Conservation (phyloP, 2,329 filamentous ascomycete species). For the Colletotrichum sp. region DNA sequence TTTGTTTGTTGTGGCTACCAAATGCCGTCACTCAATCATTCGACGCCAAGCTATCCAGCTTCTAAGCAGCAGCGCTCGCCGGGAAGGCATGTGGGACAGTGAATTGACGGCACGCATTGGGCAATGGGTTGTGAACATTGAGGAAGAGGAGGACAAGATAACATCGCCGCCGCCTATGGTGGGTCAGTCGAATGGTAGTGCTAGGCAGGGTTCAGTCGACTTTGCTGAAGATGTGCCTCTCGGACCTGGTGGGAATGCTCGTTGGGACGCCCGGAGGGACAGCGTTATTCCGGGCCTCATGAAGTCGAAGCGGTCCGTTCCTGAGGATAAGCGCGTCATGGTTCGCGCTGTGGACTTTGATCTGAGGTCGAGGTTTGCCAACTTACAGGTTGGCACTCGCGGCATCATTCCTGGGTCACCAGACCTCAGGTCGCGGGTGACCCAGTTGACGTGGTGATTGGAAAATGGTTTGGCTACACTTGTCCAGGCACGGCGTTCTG, state of each 20-base stretch:
- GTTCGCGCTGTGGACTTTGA: conserved; percentile 62
- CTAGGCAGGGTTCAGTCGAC: conserved; percentile 31
- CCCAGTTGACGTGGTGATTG: conserved; percentile 50
- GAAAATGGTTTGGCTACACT: background rate
- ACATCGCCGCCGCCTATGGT: conserved; percentile 28
- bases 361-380: conserved; percentile 53
- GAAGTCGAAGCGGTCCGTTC: conserved; percentile 38
- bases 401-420: conserved; percentile 49
- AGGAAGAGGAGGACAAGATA: conserved; percentile 48
- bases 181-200: conserved; percentile 22
- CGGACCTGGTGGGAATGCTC: conserved; percentile 49
- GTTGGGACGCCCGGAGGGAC: conserved; percentile 35
- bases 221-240: conserved; percentile 35
- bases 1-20: conserved; percentile 69
- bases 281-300: conserved; percentile 25
- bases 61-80: conserved; percentile 60
- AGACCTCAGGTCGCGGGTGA: conserved; percentile 52
- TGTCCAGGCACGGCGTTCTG: background rate
- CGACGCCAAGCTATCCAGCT: conserved; percentile 66
- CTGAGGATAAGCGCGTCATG: conserved; percentile 60
- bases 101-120: conserved; percentile 60
- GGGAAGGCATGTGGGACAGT: conserved; percentile 75
- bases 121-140: conserved; percentile 58
- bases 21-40: conserved; percentile 62
- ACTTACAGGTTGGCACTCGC: conserved; percentile 58